A percentile compares a stretch with the other conserved stretches of the same genome.
Conservation (phyloP, 257 asterid species). For the Avicennia marina region DNA sequence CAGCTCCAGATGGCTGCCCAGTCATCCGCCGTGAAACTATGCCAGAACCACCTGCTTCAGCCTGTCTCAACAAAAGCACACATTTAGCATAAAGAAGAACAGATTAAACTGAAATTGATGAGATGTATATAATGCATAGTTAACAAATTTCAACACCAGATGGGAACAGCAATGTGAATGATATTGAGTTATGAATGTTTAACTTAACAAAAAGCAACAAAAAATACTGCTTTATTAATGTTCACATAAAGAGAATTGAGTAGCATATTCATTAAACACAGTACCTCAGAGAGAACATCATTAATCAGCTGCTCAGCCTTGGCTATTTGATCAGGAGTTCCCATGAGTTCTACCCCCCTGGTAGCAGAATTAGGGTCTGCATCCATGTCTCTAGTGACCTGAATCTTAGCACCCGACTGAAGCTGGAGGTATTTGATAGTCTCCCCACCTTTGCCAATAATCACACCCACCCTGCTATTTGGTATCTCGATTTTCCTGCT, state of each 20-base stretch:
- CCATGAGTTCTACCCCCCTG: conserved; percentile 71
- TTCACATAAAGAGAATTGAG: too few relatives aligned
- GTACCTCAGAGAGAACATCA: conserved; percentile 75
- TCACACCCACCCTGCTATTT: conserved; percentile 84
- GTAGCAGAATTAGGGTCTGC: conserved; percentile 69
- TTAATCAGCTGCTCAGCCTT: conserved; percentile 68
- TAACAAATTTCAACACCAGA: neutral
- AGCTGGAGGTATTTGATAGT: conserved; percentile 78
- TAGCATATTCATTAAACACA: too few relatives aligned
- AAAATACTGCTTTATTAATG: too few relatives aligned
- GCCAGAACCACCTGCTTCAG: conserved; percentile 85
- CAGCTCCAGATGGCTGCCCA: conserved; percentile 66
- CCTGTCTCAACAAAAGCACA: conserved; percentile 42
- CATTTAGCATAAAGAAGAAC: conserved; percentile 5
- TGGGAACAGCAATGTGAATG: too few relatives aligned
- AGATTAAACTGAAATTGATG: neutral
- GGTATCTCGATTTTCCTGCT: conserved; percentile 74
- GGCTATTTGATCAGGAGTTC: conserved; percentile 69
- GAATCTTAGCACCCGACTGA: conserved; percentile 92
- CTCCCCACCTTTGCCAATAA: conserved; percentile 91
- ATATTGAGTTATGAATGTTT: too few relatives aligned
- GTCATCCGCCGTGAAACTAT: conserved; percentile 46
- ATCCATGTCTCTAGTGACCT: conserved; percentile 85
- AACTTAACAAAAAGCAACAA: too few relatives aligned
- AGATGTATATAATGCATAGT: neutral